Percentiles rank a stretch among this genome's conserved stretches.
Conservation (phyloP, 352 stramenopile species). For the Phytophthora meadii region DNA sequence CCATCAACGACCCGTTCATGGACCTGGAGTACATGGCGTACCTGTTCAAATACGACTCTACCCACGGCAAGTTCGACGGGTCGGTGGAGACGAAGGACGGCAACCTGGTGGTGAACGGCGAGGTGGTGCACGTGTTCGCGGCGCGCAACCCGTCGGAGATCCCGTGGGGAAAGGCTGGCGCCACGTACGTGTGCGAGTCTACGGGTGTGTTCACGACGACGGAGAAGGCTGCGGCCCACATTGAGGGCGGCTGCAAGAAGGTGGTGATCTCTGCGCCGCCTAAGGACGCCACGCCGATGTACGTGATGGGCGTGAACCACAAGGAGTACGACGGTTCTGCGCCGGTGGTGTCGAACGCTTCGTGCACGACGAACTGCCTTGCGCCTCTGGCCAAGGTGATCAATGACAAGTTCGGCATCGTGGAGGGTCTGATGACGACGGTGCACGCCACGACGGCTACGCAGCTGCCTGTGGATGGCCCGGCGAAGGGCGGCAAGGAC, state of each 20-base stretch:
- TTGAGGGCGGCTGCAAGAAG: constrained; percentile 94
- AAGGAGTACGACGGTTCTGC: constrained; percentile 92
- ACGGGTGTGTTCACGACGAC: constrained; percentile 82
- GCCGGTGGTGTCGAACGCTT: constrained; percentile 98
- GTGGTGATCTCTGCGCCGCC: constrained; percentile 97
- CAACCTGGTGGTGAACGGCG: constrained; percentile 92
- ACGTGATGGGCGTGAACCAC: constrained; percentile 99
- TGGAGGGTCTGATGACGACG: constrained; percentile 72
- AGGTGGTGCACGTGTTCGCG: constrained; percentile 92
- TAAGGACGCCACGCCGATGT: constrained; percentile 96
- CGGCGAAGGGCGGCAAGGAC: no score
- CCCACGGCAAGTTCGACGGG: constrained; percentile 90
- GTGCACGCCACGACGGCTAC: no score
- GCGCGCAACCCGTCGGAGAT: constrained; percentile 95
- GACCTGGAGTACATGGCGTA: constrained; percentile 96
- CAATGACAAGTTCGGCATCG: constrained; percentile 98
- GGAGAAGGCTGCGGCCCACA: constrained; percentile 93
- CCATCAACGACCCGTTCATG: constrained; percentile 96
- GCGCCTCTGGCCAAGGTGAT: constrained; percentile 98
- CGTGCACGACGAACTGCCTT: constrained; percentile 99
- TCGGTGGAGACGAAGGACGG: constrained; percentile 82
- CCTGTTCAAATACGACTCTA: constrained; percentile 92
- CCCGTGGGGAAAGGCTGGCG: constrained; percentile 88
- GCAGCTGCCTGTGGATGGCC: no score
- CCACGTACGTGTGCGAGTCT: constrained; percentile 95